Conservation (phyloP, 495 filamentous ascomycete species). For the Penicillium goetzii region DNA sequence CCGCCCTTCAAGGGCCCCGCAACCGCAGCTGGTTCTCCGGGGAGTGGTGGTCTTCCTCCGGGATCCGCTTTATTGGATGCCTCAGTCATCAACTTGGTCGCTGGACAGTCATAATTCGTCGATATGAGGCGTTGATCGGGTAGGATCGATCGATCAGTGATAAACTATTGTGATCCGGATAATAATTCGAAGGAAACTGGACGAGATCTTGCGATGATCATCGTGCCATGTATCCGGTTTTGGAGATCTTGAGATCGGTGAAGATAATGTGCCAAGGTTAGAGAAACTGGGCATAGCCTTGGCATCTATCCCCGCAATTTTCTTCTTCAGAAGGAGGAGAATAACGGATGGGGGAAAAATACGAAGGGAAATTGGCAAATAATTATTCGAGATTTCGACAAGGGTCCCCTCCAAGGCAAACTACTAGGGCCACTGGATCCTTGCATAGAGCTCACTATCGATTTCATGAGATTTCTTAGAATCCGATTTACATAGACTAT, state of each 20-base stretch:
- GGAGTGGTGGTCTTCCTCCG: constrained; percentile 39
- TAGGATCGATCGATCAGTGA: constrained; percentile 6
- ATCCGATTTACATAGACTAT: background rate
- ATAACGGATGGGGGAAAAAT: background rate
- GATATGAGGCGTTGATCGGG: constrained; percentile 3
- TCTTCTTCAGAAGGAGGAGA: background rate
- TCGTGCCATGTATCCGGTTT: background rate
- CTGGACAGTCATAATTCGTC: too few relatives aligned
- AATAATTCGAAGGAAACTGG: background rate
- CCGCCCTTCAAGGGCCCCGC: constrained; percentile 33
- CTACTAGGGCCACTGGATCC: background rate
- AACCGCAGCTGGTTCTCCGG: constrained; percentile 33
- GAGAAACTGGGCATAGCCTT: background rate
- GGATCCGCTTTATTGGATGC: constrained; percentile 15
- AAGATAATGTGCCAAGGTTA: background rate
- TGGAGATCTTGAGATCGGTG: background rate
- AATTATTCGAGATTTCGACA: background rate
- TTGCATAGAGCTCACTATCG: background rate
- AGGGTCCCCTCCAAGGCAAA: background rate
- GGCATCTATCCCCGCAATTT: background rate
- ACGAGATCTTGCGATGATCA: background rate
- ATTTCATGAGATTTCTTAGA: background rate
- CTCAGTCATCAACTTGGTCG: constrained; percentile 18
- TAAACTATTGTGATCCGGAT: background rate
- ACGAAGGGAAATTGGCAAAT: background rate